phyloP scores from a whole-genome alignment of 352 stramenopile genomes.

The Poterioochromonas sp. region DNA sequence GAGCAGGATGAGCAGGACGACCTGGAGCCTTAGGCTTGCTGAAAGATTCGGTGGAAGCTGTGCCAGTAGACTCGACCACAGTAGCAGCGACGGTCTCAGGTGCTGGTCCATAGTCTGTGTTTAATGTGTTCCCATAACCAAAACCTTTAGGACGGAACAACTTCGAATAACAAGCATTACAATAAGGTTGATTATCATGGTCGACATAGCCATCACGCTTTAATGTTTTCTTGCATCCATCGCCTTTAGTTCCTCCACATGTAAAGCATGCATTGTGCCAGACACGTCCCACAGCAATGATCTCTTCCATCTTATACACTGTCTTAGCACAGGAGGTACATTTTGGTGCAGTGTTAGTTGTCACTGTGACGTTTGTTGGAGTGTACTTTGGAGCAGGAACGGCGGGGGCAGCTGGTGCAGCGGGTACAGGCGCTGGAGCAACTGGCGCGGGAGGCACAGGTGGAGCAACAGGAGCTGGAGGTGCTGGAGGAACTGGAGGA shows the following conservation, averaged over 20 bases:
- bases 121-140: not conserved
- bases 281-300: slow-evolving; percentile 33
- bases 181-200: slow-evolving; percentile 37
- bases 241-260: slow-evolving; percentile 19
- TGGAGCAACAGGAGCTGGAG: not conserved
- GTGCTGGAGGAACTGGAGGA: not conserved
- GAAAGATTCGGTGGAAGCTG: not conserved
- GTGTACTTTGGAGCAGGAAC: not conserved
- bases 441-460: not conserved
- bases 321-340: slow-evolving; percentile 38
- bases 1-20: not conserved
- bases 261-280: slow-evolving; percentile 41
- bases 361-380: not conserved
- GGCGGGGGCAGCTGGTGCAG: not conserved
- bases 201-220: slow-evolving; percentile 36
- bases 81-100: not conserved
- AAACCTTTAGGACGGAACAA: slow-evolving; percentile 20
- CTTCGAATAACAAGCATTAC: slow-evolving; percentile 37
- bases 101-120: not conserved
- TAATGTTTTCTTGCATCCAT: slow-evolving; percentile 3
- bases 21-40: not conserved
- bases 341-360: not conserved
- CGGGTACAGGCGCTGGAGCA: not conserved
- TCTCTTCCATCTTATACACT: slow-evolving; percentile 40
- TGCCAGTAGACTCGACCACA: not conserved